Evolutionary conservation across 192 early-diverging fungal genomes (phyloP).

Genomic region (Rhizoclosmatium sp.): DNA sequence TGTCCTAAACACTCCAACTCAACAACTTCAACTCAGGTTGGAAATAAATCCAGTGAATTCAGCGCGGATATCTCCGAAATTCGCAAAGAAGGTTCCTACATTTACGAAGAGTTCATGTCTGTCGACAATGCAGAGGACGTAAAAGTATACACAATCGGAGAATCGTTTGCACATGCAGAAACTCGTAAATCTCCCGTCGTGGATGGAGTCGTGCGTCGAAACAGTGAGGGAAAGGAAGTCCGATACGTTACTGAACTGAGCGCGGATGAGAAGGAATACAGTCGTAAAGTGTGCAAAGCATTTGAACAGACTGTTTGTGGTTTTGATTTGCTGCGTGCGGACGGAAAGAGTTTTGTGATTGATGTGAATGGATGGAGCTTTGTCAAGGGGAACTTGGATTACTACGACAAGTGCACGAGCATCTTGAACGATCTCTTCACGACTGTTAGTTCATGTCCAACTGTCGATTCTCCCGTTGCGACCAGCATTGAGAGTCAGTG

Average conservation of each 20-base stretch:
- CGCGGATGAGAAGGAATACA: slow-evolving; percentile 79
- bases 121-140: slow-evolving; percentile 97
- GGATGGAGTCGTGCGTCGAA: slow-evolving; percentile 93
- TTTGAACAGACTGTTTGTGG: slow-evolving; percentile 97
- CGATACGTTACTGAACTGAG: slow-evolving; percentile 89
- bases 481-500: slow-evolving; percentile 81
- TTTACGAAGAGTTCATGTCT: slow-evolving; percentile 95
- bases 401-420: slow-evolving; percentile 85
- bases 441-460: slow-evolving; percentile 55
- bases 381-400: slow-evolving; percentile 94
- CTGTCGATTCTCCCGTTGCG: slow-evolving; percentile 25
- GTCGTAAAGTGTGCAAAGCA: slow-evolving; percentile 71
- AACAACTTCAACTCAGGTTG: slow-evolving; percentile 58
- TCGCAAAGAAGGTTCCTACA: slow-evolving; percentile 80
- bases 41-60: slow-evolving; percentile 95
- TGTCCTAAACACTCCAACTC: no score
- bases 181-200: slow-evolving; percentile 97
- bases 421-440: slow-evolving; percentile 83
- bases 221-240: slow-evolving; percentile 97
- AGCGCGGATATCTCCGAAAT: slow-evolving; percentile 71
- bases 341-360: slow-evolving; percentile 87
- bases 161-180: slow-evolving; percentile 91
- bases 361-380: slow-evolving; percentile 99
- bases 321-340: slow-evolving; percentile 88
- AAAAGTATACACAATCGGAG: slow-evolving; percentile 96